phyloP scores from a whole-genome alignment of 2,329 filamentous ascomycete genomes.

The Penicillium oxalicum region DNA sequence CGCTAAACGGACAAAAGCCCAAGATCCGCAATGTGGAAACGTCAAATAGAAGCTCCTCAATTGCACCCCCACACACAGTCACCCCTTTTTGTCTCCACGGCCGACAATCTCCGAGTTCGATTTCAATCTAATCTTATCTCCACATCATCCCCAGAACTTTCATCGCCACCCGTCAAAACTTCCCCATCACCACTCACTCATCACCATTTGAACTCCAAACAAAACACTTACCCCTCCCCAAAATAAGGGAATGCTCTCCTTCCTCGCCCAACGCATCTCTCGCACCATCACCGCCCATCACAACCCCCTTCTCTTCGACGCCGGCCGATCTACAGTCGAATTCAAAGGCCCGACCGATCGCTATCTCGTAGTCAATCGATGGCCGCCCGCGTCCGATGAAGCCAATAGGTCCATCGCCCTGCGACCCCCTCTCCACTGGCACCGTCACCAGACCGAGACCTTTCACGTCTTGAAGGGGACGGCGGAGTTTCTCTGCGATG shows the following conservation, averaged over 20 bases:
- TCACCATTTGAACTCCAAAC: no score
- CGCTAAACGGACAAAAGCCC: no score
- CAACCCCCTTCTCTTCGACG: conserved; percentile 5
- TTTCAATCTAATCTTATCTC: no score
- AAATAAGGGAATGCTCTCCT: conserved; percentile 4
- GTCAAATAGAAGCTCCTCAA: no score
- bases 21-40: no score
- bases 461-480: conserved; percentile 9
- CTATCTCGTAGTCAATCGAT: conserved; percentile 11
- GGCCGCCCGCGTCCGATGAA: conserved; percentile 7
- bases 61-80: no score
- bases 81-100: no score
- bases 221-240: no score
- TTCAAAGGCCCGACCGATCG: conserved; percentile 9
- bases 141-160: no score
- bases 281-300: conserved; percentile 4
- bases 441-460: conserved; percentile 7
- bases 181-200: not conserved
- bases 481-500: conserved; percentile 5
- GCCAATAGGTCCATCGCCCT: conserved; percentile 6
- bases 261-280: conserved; percentile 3
- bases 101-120: no score
- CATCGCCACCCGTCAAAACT: no score
- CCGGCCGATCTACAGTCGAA: conserved; percentile 7
- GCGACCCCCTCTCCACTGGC: conserved; percentile 9